A percentile compares a stretch with the other conserved stretches of the same genome.
These are phyloP conservation scores for Leishmania tropica DNA, from an alignment of 208 protist species.

Conservation along the genomic window DNA sequence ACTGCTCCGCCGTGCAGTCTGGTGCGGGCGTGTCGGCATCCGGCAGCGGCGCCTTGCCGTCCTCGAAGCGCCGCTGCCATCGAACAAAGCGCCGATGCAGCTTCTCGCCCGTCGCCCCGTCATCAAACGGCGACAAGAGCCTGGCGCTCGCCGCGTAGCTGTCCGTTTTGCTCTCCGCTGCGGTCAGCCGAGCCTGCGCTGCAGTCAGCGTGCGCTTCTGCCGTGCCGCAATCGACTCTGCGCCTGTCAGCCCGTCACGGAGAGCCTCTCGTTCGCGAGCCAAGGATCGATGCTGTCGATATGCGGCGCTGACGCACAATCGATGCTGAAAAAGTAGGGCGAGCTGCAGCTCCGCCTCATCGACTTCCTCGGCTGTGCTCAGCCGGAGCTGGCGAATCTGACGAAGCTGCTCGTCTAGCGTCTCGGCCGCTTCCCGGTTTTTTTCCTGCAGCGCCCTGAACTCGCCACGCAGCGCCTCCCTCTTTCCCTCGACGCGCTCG, in stretches of 20 bases:
- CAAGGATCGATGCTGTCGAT: constrained; percentile 31
- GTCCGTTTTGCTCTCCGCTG: constrained; percentile 44
- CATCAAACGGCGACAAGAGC: constrained; percentile 58
- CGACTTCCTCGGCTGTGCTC: constrained; percentile 43
- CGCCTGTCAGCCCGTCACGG: constrained; percentile 29
- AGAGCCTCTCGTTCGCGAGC: constrained; percentile 28
- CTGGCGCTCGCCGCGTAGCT: constrained; percentile 36
- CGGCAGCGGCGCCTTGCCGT: constrained; percentile 43
- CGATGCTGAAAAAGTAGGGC: constrained; percentile 70
- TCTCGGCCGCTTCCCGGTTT: constrained; percentile 36
- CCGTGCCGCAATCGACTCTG: constrained; percentile 35
- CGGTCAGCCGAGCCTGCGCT: constrained; percentile 34
- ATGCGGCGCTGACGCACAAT: constrained; percentile 38
- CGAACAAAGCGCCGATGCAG: constrained; percentile 72
- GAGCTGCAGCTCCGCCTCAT: constrained; percentile 73
- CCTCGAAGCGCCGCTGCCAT: constrained; percentile 72
- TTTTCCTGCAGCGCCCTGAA: constrained; percentile 63
- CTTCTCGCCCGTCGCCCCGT: constrained; percentile 57
- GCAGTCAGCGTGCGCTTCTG: constrained; percentile 33
- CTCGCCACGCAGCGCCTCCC: constrained; percentile 68
- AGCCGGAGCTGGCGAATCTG: constrained; percentile 49
- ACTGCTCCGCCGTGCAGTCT: constrained; percentile 46
- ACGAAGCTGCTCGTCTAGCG: constrained; percentile 58
- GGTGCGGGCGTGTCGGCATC: constrained; percentile 32
- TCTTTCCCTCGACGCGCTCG: constrained; percentile 57